phyloP scores from a whole-genome alignment of 768 basidiomycete species.

The Sporobolomyces pararoseus region DNA sequence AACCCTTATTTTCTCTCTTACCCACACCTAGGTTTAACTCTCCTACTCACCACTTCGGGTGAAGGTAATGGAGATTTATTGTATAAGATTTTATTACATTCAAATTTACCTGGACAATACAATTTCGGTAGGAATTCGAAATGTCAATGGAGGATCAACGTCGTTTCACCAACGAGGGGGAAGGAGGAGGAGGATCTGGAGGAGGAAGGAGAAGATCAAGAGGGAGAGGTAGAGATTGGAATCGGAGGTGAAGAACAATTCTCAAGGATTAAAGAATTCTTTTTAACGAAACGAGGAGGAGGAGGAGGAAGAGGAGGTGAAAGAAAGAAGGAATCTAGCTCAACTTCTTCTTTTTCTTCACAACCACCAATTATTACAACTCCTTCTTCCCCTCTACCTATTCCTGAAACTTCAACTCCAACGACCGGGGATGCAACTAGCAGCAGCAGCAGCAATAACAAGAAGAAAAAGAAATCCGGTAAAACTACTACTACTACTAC shows the following conservation, averaged over 20 bases:
- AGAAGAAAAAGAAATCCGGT: conserved; percentile 13
- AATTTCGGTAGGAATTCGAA: conserved; percentile 40
- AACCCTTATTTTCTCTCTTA: conserved; percentile 44
- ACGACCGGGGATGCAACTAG: neutral
- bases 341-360: too few species aligned
- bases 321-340: neutral
- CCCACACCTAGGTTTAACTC: conserved; percentile 40
- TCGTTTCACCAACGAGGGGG: neutral
- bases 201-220: neutral
- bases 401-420: neutral
- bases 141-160: conserved; percentile 14
- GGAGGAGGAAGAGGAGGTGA: neutral
- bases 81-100: conserved; percentile 42
- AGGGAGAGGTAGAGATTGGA: neutral
- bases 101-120: conserved; percentile 43
- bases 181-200: neutral
- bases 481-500: too few species aligned
- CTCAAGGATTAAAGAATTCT: neutral
- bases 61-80: neutral
- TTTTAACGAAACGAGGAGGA: too few species aligned
- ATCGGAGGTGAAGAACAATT: neutral
- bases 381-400: neutral
- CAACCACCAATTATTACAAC: neutral
- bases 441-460: conserved; percentile 8
- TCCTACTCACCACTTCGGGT: conserved; percentile 21